Conservation (phyloP, 306 rosid genomes). For the Trifolium subterraneum region DNA sequence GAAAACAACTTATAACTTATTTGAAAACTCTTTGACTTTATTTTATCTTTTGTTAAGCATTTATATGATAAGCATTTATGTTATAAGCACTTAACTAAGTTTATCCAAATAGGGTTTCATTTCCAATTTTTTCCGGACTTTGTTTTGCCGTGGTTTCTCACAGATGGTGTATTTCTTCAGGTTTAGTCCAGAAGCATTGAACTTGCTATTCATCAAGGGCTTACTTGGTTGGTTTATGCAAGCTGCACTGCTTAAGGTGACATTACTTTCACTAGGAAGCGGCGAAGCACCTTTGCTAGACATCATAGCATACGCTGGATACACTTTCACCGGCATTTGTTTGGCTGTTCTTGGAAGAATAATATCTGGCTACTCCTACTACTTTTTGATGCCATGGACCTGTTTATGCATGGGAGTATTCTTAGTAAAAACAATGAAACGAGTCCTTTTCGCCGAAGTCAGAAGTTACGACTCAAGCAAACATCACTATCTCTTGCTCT, state of each 20-base stretch:
- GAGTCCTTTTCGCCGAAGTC: constrained; percentile 91
- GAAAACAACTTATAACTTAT: no score
- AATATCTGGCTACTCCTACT: constrained; percentile 70
- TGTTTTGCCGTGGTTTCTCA: constrained; percentile 29
- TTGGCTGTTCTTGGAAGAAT: constrained; percentile 78
- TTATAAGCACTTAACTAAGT: neutral
- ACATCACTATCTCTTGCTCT: constrained; percentile 93
- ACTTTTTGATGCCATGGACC: constrained; percentile 88
- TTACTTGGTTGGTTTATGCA: constrained; percentile 93
- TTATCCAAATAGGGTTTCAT: neutral
- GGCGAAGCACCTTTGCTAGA: constrained; percentile 89
- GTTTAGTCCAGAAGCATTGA: constrained; percentile 94
- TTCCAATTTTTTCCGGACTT: neutral
- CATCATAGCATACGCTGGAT: constrained; percentile 86
- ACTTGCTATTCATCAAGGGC: constrained; percentile 93
- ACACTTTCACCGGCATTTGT: constrained; percentile 83
- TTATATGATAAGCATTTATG: neutral
- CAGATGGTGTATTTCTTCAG: constrained; percentile 48
- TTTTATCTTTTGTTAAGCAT: neutral
- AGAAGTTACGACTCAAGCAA: constrained; percentile 87
- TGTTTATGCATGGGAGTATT: constrained; percentile 94
- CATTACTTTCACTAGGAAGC: constrained; percentile 76
- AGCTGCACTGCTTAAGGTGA: constrained; percentile 72
- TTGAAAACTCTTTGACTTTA: neutral
- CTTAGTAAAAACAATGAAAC: constrained; percentile 94